Evolutionary conservation across 768 basidiomycete species (phyloP), one percentile per base, ranked within the genome.

Genomic region (Mrakia gelida): DNA sequence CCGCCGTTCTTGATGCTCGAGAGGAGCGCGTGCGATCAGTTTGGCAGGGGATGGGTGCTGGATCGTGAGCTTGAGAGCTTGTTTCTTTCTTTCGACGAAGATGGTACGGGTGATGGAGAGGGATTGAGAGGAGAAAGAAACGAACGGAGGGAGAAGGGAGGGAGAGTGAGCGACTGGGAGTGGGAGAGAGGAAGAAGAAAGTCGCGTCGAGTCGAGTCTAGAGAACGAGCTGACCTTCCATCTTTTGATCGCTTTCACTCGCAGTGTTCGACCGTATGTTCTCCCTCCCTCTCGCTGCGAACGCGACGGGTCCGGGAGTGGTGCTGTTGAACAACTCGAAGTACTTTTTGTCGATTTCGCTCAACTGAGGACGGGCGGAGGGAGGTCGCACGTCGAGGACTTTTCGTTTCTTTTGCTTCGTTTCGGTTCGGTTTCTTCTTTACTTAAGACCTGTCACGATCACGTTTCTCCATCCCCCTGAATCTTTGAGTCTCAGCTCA

Each of bases 181-280:
- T 3, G 49, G 18, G 49, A 52, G 49, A 34, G 28, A 18, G 8
- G 30, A 63, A 59, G 49, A 52, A 52, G 15, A 16, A 38, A 52
- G 49, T 21, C 49, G 18, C 49, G 49, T 52, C 49, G 18, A 52
- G 15, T 52, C 49, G 49, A 21, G 7, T 52, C 18, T 1, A 45
- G n/a, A n/a, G n/a, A 45, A 45, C 11, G 49, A 45, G 45, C 54
- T n/a, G 54, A 23, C 54, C 54, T 56, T n/a, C 21, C 26, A 5
- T n/a, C 18, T 23, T 28, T 28, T n/a, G 26, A 9, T 59, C 59
- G 59, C 6, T 59, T n/a, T n/a, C 59, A 1, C 59, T 26, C n/a
- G 7, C 63, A 65, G 63, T 76, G 18, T 76, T 71, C 16, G 75
- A 76, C 68, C 18, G 68, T 0, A 76, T 76, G 75, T 76, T 76